A percentile compares a stretch with the other conserved stretches of the same genome.
Conservation (phyloP, 2,329 filamentous ascomycete genomes). For the Chaetomiaceae sp. region DNA sequence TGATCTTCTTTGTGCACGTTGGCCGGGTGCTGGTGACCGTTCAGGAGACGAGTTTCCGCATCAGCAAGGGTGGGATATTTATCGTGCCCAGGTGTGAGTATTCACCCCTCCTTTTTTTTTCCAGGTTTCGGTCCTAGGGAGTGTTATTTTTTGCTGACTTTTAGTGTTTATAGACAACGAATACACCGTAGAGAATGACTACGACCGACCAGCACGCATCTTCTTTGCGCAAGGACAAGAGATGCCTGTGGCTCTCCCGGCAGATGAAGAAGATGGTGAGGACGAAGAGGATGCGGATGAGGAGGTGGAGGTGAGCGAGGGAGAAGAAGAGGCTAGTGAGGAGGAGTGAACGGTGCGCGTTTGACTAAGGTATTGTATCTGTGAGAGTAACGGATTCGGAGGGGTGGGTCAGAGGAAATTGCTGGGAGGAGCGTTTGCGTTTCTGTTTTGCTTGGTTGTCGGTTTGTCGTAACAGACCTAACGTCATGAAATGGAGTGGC, state of each 20-base stretch:
- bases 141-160: no score
- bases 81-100: constrained; percentile 88
- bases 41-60: constrained; percentile 70
- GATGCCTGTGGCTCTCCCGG: constrained; percentile 24
- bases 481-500: background rate
- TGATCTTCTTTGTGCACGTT: constrained; percentile 87
- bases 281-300: constrained; percentile 12
- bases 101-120: background rate
- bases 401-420: background rate
- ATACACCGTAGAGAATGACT: constrained; percentile 84
- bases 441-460: background rate
- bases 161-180: constrained; percentile 67
- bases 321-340: constrained; percentile 2
- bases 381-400: background rate
- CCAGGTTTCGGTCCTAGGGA: no score
- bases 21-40: constrained; percentile 79
- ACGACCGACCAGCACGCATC: constrained; percentile 65
- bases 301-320: constrained; percentile 13
- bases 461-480: background rate
- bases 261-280: constrained; percentile 7
- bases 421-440: background rate
- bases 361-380: background rate
- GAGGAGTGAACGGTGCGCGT: constrained; percentile 2
- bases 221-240: constrained; percentile 92
- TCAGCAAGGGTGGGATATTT: constrained; percentile 83